Evolutionary conservation across 129 eudicot genomes (phyloP), one percentile per base, ranked within the genome.

Genomic region (Oenanthe sinensis): DNA sequence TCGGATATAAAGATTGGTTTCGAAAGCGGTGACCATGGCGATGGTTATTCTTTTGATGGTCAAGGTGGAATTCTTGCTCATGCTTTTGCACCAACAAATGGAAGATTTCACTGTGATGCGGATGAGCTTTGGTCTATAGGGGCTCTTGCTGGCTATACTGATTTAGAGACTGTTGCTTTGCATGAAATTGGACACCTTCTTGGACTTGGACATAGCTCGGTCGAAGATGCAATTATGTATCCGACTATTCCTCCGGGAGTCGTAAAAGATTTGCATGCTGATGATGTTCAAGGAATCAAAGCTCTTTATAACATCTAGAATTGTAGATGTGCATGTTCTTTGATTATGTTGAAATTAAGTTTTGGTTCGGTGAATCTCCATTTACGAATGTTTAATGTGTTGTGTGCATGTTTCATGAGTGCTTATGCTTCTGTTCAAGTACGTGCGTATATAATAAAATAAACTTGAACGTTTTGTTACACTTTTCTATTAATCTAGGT

Each of bases 161-260:
- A 84, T 45, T 40, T 80, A 40, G 84, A 84, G 40, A 68, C 79
- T 1, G 81, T 80, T 54, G 87, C 83, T 1, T 22, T 76, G 58
- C 87, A 85, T 70, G 88, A 85, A 47, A 81, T 85, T n/a, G 88
- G 88, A 26, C 88, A 79, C 54, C 77, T 71, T 79, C 71, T 79
- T 13, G 82, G 82, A 22, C 82, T 79, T 19, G 40, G 11, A 7
- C 82, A 79, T 54, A 79, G 82, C 70, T 20, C 45, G 2, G 70
- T 79, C 0, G 40, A 49, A 45, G 77, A 71, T 49, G 82, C 82
- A 2, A 71, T 79, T 13, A 79, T 79, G 82, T 79, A 17, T 36
- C 39, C 82, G 2, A 1, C 8, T 17, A 52, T 79, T 52, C 1
- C 71, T 2, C 4, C n/a, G 5, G 82, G 77, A 5, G 26, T 15